phyloP scores from a whole-genome alignment of 208 protist species.

The Trypanosoma boissoni region DNA sequence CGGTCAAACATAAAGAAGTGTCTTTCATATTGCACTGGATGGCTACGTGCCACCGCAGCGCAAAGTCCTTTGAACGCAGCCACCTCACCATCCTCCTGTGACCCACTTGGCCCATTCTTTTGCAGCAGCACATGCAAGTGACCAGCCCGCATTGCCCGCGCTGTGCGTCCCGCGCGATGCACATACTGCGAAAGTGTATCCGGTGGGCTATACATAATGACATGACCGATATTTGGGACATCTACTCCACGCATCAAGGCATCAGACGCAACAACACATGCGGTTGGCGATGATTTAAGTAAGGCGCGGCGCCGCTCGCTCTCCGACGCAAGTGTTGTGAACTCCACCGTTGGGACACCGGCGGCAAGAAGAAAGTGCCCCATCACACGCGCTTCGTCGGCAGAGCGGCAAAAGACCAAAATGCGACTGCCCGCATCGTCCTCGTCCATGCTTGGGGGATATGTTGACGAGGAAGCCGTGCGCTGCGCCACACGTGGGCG shows the following conservation, averaged over 20 bases:
- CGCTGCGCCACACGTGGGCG: neutral
- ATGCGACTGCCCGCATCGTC: conserved; percentile 64
- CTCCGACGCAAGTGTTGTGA: conserved; percentile 78
- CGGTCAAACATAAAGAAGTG: conserved; percentile 78
- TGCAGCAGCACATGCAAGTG: conserved; percentile 79
- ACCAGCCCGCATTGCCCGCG: conserved; percentile 87
- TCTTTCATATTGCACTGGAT: conserved; percentile 72
- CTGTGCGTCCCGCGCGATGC: conserved; percentile 95
- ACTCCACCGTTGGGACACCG: conserved; percentile 70
- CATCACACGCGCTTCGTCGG: conserved; percentile 87
- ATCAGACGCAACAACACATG: conserved; percentile 81
- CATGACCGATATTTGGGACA: conserved; percentile 78
- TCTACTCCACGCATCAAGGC: conserved; percentile 91
- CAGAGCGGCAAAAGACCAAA: conserved; percentile 80
- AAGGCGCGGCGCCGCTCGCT: conserved; percentile 70
- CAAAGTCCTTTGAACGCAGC: conserved; percentile 59
- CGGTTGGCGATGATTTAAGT: conserved; percentile 35
- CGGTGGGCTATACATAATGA: conserved; percentile 91
- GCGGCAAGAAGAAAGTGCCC: conserved; percentile 82
- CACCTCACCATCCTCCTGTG: conserved; percentile 69
- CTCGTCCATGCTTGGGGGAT: conserved; percentile 65
- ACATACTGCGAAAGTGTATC: conserved; percentile 94
- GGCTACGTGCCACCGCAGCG: conserved; percentile 44
- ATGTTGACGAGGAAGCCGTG: neutral
- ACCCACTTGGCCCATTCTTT: conserved; percentile 63